Evolutionary conservation across 495 filamentous ascomycete species (phyloP), one percentile per base, ranked within the genome.

Genomic region (Neurospora africana): DNA sequence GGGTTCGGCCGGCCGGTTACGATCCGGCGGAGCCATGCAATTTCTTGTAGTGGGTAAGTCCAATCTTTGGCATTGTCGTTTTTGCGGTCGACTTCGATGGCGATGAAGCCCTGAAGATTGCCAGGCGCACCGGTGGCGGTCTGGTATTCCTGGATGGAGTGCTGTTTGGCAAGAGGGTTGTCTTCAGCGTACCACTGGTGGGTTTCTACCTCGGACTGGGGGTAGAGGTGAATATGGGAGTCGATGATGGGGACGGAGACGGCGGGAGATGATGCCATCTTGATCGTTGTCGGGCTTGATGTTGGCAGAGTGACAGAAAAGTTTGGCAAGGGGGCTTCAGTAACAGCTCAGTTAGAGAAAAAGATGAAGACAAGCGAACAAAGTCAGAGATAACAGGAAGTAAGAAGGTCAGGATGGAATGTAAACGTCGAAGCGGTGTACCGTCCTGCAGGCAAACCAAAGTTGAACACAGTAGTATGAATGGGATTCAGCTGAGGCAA

Each of bases 211-310:
- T 93, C 90, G 41, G 88, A 86, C 69, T 82, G 78, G 73, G 91
- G 89, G 82, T 88, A 95, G 78, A 96, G 89, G 81, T 97, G 94
- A 81, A 97, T 90, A 83, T 97, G 94, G 10, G 93, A 90, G 82
- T 97, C 94, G 71, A 97, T 84, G 70, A 94, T 86, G 73, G 79
- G 80, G 72, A 81, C 78, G 71, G 69, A 41, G 47, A 75, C 35
- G 39, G 72, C 39, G 53, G 53, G 53, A 61, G 53, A 61, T 17
- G 70, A 23, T 21, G 58, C 68, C 68, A 70, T 70, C 2, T 33
- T 70, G 68, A 33, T 61, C 27, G 33, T 61, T 33, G 27, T 61
- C 53, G 53, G 13, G 53, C 27, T 61, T 17, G 53, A 27, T 30
- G 15, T 61, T 33, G 53, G 53, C 33, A 61, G 13, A 61, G 23